Evolutionary conservation across 495 filamentous ascomycete species (phyloP), one percentile per base, ranked within the genome.

Genomic region (Daldinia loculata): DNA sequence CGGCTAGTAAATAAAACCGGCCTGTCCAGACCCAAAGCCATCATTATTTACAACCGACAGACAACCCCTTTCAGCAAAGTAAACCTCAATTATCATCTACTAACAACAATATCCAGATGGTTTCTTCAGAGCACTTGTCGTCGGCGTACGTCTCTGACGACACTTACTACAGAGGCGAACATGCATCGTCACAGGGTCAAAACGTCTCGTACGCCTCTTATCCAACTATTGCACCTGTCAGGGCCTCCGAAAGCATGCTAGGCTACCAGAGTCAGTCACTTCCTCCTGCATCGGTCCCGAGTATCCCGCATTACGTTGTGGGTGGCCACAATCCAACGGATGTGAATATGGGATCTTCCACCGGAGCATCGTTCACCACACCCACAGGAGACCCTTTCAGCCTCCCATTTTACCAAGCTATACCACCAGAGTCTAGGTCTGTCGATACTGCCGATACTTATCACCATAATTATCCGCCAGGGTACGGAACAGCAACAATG

Each of bases 111-210:
- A 45, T 66, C 51, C 53, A 77, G 70, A 75, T 71, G 70, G 60
- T 61, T 60, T 64, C 73, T 45, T 56, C 73, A 51, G 62, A 75
- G n/a, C 71, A 75, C 22, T 45, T 67, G 56, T 58, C 65, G 30
- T 63, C 75, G 61, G 58, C 70, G 45, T 66, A 67, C 61, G 63
- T 68, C 38, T 50, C 70, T 30, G 73, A 75, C 59, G 65, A 70
- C 48, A 17, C 65, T 41, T 74, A 70, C 34, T 77, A 75, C 51
- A 57, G 63, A 58, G 41, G 61, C 51, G 71, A 72, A 27, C 61
- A 57, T n/a, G 34, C 55, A 27, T 63, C 64, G 29, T 62, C 73
- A 14, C 66, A 34, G 48, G 68, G 32, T 8, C 75, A 74, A 32
- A 55, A 71, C 24, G 63, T 52, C 38, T 58, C 67, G 19, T 75